Percentiles rank a stretch among this genome's conserved stretches.
These are phyloP conservation scores for Russula sp. DNA, from an alignment of 768 basidiomycete species.

Conservation along the genomic window DNA sequence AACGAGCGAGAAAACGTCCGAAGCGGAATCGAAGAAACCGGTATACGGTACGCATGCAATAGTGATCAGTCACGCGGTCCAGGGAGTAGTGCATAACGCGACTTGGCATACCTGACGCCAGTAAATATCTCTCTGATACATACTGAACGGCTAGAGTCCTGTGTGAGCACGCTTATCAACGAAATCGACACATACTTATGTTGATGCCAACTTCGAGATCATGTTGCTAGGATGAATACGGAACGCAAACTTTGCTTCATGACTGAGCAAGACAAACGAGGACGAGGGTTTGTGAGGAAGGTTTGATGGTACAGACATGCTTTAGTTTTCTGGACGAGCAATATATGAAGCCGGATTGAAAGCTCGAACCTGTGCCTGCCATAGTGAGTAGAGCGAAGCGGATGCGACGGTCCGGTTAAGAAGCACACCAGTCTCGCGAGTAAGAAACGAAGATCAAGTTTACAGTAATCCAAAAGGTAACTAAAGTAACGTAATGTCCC, in stretches of 20 bases:
- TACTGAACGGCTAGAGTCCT: conserved; percentile 45
- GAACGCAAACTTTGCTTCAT: conserved; percentile 88
- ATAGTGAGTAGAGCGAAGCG: too few relatives aligned
- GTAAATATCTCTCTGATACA: conserved; percentile 67
- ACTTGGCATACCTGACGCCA: conserved; percentile 81
- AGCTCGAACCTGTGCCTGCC: too few relatives aligned
- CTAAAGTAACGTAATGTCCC: not conserved
- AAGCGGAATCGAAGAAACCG: conserved; percentile 80
- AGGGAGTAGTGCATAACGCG: not conserved
- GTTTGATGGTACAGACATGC: conserved; percentile 56
- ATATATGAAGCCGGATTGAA: not conserved
- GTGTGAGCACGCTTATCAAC: conserved; percentile 1
- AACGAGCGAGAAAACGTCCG: conserved; percentile 80
- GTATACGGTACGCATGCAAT: conserved; percentile 49
- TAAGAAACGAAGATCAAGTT: not conserved
- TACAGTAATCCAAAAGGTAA: not conserved
- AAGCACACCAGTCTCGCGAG: too few relatives aligned
- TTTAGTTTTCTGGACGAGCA: not conserved
- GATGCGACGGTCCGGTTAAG: conserved; percentile 1
- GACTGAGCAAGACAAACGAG: conserved; percentile 74
- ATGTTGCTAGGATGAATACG: conserved; percentile 80
- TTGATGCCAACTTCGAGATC: conserved; percentile 62
- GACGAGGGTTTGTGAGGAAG: conserved; percentile 69
- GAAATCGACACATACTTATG: conserved; percentile 56
- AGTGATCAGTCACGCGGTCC: not conserved